A percentile compares a stretch with the other conserved stretches of the same genome.
Conservation (phyloP, 208 protist genomes). For the Spironucleus salmonicida region DNA sequence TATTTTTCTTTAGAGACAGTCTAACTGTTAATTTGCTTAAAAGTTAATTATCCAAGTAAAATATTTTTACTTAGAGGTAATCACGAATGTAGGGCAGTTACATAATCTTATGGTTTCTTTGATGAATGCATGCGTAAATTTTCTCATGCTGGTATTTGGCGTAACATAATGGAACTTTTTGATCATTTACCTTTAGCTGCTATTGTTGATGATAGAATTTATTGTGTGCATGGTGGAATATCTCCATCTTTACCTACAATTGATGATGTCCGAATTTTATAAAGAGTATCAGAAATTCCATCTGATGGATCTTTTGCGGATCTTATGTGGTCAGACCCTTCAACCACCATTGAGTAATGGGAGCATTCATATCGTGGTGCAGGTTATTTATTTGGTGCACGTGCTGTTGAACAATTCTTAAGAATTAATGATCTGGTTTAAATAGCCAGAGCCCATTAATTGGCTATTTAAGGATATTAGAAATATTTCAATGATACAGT, state of each 20-base stretch:
- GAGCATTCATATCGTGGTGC: slow-evolving; percentile 30
- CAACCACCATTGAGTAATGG: background rate
- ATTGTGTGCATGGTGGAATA: slow-evolving; percentile 77
- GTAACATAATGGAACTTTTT: slow-evolving; percentile 75
- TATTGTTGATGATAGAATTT: slow-evolving; percentile 80
- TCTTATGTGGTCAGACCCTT: slow-evolving; percentile 32
- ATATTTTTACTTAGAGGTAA: slow-evolving; percentile 44
- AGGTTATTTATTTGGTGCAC: slow-evolving; percentile 32
- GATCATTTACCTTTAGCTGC: slow-evolving; percentile 89
- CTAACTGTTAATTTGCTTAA: slow-evolving; percentile 33
- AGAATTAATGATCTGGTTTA: slow-evolving; percentile 33
- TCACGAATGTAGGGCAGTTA: slow-evolving; percentile 41
- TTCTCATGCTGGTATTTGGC: slow-evolving; percentile 32
- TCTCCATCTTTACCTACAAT: slow-evolving; percentile 71
- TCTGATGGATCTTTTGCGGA: slow-evolving; percentile 28
- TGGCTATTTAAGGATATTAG: slow-evolving; percentile 63
- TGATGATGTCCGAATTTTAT: slow-evolving; percentile 62
- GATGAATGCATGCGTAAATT: slow-evolving; percentile 37
- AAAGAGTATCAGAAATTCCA: slow-evolving; percentile 21
- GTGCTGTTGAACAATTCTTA: slow-evolving; percentile 56
- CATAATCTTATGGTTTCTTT: slow-evolving; percentile 40
- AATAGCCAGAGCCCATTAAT: slow-evolving; percentile 57
- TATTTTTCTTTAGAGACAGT: slow-evolving; percentile 41
- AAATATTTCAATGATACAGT: slow-evolving; percentile 56
- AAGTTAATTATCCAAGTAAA: slow-evolving; percentile 37